Conservation (phyloP, 441 rosid species). For the Breynia disticha region DNA sequence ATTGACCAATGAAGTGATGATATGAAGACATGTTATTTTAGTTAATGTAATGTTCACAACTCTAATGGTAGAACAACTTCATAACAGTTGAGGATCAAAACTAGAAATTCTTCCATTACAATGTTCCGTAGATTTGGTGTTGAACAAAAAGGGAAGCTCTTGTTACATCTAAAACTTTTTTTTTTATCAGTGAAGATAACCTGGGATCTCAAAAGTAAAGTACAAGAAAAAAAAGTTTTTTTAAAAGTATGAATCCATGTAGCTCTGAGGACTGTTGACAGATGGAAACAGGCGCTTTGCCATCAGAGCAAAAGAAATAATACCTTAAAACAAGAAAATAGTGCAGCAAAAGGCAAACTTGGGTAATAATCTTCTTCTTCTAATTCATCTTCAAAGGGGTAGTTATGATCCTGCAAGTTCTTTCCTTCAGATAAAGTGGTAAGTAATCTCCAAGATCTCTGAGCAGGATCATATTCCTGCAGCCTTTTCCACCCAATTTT, state of each 20-base stretch:
- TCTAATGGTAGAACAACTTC: no score
- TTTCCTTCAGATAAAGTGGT: conserved; percentile 50
- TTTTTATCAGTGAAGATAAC: neutral
- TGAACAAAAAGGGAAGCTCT: no score
- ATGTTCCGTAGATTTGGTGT: no score
- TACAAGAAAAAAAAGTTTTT: neutral
- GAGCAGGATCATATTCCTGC: conserved; percentile 58
- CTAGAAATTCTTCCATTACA: no score
- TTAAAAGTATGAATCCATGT: neutral
- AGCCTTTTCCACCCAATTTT: conserved; percentile 67
- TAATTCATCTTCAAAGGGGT: conserved; percentile 61
- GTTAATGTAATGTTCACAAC: no score
- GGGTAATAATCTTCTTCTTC: conserved; percentile 84
- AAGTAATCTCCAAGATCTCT: conserved; percentile 80
- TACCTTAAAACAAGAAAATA: conserved; percentile 84
- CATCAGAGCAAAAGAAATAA: neutral
- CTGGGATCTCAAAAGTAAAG: neutral
- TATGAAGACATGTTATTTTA: no score
- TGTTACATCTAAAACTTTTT: no score
- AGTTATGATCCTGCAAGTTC: conserved; percentile 21
- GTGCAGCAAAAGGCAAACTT: conserved; percentile 90
- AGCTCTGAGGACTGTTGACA: neutral
- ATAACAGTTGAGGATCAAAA: no score
- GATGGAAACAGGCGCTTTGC: neutral
- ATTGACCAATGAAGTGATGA: no score